Conservation (phyloP, 345 rosid species). For the Kernera saxatilis region DNA sequence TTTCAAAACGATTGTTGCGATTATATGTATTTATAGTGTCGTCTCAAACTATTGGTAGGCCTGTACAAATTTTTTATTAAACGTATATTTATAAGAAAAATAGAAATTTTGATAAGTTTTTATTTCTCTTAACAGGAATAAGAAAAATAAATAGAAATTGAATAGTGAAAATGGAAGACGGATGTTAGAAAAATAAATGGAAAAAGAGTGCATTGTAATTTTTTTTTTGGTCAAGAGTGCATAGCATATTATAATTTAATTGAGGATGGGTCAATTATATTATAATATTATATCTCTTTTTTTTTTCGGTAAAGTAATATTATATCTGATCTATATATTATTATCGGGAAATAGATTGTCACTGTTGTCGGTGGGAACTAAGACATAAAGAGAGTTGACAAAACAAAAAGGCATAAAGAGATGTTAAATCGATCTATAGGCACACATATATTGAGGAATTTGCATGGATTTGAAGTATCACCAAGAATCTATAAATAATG, state of each 20-base stretch:
- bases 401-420: neutral
- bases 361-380: conserved; percentile 15
- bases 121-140: neutral
- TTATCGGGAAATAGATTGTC: neutral
- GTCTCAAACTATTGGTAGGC: too few relatives aligned
- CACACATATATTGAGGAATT: neutral
- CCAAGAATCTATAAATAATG: conserved; percentile 12
- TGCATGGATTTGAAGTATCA: conserved; percentile 24
- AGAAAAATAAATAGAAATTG: neutral
- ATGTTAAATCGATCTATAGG: neutral
- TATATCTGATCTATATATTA: too few relatives aligned
- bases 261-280: neutral
- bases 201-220: neutral
- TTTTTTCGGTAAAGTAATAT: too few relatives aligned
- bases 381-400: neutral
- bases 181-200: neutral
- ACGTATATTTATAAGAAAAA: too few relatives aligned
- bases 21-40: too few relatives aligned
- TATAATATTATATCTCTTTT: neutral
- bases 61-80: too few relatives aligned
- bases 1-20: too few relatives aligned
- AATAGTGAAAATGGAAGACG: neutral
- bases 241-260: too few relatives aligned
- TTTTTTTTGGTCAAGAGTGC: too few relatives aligned
- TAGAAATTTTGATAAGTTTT: too few relatives aligned